Base-by-base conservation (phyloP, 768 basidiomycete genomes). In the Collybiopsis confluens region DNA sequence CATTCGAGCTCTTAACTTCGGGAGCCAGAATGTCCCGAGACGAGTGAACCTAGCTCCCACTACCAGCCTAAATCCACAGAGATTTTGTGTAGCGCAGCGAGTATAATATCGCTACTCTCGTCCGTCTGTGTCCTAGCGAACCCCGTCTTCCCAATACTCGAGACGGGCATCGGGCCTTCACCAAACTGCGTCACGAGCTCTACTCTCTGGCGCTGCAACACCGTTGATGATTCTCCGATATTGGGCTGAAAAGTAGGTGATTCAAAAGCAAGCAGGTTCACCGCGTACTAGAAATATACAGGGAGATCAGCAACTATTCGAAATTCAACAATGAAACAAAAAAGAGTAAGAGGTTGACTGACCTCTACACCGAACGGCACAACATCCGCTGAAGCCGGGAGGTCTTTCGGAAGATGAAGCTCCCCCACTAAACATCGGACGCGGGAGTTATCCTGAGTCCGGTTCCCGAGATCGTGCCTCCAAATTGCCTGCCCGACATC, bases 361-460 rank as follows among this genome's bases (percentile, higher is more conserved):
- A 71, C 70, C 41, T 63, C 61, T 23, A 69, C 54, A 36, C 59
- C 61, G 55, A 70, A 68, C 38, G 64, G 51, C 10, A 50, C 54
- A 42, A 68, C 64, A 16, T 52, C 53, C 26, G 65, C 64, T 16
- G 69, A 65, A 27, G 69, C 62, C 36, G 62, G 64, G 24, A 69
- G 37, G 3, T 70, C 65, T 35, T 63, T 62, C 20, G 61, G 56
- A 2, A 72, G 53, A 20, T 67, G 68, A 18, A 71, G 65, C 57
- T 72, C 71, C 35, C 71, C 71, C 30, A 65, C 61, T 18, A 72
- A 48, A 1, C 42, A 53, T 16, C 65, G 64, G 44, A 41, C 48
- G 13, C 58, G 49, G 15, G 56, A 50, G 10, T 50, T 15, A 28
- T 38, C n/a, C 15, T 28, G 24, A 28, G 26, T 37, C 44, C 58